These are phyloP conservation scores for Colletotrichum simmondsii DNA, from an alignment of 2,329 filamentous ascomycete species.

Conservation along the genomic window DNA sequence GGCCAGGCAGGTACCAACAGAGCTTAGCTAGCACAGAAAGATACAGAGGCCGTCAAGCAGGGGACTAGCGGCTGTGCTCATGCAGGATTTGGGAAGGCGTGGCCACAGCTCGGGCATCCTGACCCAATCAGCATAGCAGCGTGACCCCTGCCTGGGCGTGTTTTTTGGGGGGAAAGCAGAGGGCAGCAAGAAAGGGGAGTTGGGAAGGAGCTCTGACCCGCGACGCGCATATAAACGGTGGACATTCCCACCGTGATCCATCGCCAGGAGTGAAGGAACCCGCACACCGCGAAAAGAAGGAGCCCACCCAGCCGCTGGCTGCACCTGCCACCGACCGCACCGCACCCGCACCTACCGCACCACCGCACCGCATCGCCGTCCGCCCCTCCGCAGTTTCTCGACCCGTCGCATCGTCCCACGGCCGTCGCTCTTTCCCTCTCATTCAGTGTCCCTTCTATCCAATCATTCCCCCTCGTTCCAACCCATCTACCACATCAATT, in stretches of 20 bases:
- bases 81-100: slow-evolving; percentile 30
- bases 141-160: slow-evolving; percentile 19
- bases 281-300: slow-evolving; percentile 12
- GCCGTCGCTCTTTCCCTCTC: background rate
- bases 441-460: background rate
- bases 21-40: slow-evolving; percentile 2
- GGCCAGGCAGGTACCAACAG: background rate
- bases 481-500: background rate
- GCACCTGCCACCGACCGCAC: slow-evolving; percentile 17
- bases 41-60: background rate
- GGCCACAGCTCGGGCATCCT: slow-evolving; percentile 3
- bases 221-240: slow-evolving; percentile 61
- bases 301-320: slow-evolving; percentile 11
- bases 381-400: background rate
- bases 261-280: slow-evolving; percentile 27
- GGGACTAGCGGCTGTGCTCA: slow-evolving; percentile 18
- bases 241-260: slow-evolving; percentile 51
- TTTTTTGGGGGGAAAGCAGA: slow-evolving; percentile 13
- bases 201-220: slow-evolving; percentile 37
- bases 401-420: background rate
- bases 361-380: background rate
- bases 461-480: background rate
- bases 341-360: background rate
- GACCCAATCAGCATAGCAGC: slow-evolving; percentile 24
- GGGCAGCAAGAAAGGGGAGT: slow-evolving; percentile 20